A percentile compares a stretch with the other conserved stretches of the same genome.
phyloP scores from a whole-genome alignment of 2,329 filamentous ascomycete genomes.

The Botrytis aclada region DNA sequence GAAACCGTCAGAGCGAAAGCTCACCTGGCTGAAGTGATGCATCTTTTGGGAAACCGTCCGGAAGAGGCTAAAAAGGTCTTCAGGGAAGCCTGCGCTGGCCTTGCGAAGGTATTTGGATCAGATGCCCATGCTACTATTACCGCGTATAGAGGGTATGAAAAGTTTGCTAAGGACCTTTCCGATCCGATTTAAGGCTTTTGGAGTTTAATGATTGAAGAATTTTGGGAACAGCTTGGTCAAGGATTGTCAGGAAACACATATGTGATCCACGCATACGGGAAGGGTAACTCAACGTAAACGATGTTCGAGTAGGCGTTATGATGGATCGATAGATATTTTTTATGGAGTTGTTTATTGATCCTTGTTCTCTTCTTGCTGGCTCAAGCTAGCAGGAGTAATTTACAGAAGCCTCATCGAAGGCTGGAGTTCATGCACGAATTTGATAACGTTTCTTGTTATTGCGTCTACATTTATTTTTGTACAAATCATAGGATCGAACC shows the following conservation, averaged over 20 bases:
- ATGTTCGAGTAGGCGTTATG: not conserved
- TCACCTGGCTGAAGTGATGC: conserved; percentile 27
- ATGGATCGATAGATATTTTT: not conserved
- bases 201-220: not conserved
- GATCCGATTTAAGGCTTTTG: not conserved
- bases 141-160: conserved; percentile 32
- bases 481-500: not conserved
- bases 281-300: not conserved
- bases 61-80: conserved; percentile 30
- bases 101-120: conserved; percentile 27
- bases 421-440: not conserved
- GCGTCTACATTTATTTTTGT: not conserved
- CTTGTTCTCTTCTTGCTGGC: not conserved
- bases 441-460: not conserved
- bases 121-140: conserved; percentile 28
- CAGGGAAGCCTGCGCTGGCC: conserved; percentile 31
- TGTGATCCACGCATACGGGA: not conserved
- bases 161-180: conserved; percentile 29
- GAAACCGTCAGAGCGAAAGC: conserved; percentile 30
- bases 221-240: not conserved
- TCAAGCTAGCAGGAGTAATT: not conserved
- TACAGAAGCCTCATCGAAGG: not conserved
- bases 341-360: not conserved
- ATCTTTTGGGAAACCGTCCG: conserved; percentile 22
- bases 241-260: not conserved